phyloP scores from a whole-genome alignment of 2,329 filamentous ascomycete species.

The Pseudogymnoascus sp. region DNA sequence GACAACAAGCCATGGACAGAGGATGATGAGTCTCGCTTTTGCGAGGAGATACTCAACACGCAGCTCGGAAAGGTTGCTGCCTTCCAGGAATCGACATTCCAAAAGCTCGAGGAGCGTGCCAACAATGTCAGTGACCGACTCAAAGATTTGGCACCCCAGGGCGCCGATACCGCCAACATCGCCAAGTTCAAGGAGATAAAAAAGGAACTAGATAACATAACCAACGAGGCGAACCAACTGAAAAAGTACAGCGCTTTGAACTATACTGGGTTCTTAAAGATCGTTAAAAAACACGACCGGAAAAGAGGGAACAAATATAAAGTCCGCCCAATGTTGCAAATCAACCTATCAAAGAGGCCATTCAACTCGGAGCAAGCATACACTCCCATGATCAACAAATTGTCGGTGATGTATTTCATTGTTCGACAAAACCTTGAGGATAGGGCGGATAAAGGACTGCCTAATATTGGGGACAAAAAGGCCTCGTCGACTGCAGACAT shows the following conservation, averaged over 20 bases:
- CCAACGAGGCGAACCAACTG: conserved; percentile 82
- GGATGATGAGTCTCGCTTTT: conserved; percentile 86
- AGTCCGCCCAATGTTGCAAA: conserved; percentile 84
- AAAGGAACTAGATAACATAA: conserved; percentile 75
- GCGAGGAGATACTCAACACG: conserved; percentile 87
- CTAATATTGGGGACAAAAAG: conserved; percentile 26
- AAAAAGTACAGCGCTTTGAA: conserved; percentile 95
- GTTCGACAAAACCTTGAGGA: conserved; percentile 75
- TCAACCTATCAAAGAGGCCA: conserved; percentile 76
- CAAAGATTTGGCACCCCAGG: conserved; percentile 65
- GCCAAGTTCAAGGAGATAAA: conserved; percentile 61
- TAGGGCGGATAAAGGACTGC: conserved; percentile 32
- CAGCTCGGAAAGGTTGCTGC: conserved; percentile 90
- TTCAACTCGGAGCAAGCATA: conserved; percentile 92
- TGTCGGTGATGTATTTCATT: conserved; percentile 94
- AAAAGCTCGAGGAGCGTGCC: conserved; percentile 44
- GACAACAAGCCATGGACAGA: conserved; percentile 76
- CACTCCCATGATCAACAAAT: conserved; percentile 76
- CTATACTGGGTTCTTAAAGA: conserved; percentile 96
- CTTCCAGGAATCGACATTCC: conserved; percentile 78
- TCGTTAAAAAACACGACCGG: conserved; percentile 97
- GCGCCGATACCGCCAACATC: conserved; percentile 38
- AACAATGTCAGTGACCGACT: conserved; percentile 60
- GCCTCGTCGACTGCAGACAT: neutral
- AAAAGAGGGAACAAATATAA: conserved; percentile 81